Base-by-base conservation (phyloP, 2,329 filamentous ascomycete species). In the Fusarium sp. region DNA sequence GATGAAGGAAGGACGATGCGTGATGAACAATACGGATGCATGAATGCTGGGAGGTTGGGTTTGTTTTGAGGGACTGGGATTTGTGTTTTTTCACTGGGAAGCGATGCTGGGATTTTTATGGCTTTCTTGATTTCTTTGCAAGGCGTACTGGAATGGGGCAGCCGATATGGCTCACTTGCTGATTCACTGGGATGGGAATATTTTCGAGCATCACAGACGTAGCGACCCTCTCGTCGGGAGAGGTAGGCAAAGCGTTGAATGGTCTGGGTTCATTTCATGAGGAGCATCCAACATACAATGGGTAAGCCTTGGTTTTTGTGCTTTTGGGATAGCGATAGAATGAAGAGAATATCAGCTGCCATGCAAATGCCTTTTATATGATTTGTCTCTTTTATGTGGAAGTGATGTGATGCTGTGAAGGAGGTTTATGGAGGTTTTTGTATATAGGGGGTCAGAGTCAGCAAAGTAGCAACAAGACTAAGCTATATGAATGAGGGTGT, bases 11-110 rank as follows among this genome's bases (percentile, higher is more conserved):
- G 52, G 52, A 56, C 37, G 66, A 63, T 69, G 57, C 72, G 65
- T 70, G 54, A 71, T 20, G 71, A 72, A 69, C 62, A 72, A 74
- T 35, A 74, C 66, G 69, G 72, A 72, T 72, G 72, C 72, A 74
- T 70, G 62, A 54, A 60, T 70, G 62, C 45, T 62, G 24, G 71
- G 72, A 74, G 71, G 71, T 3, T 50, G 52, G 35, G 37, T 69
- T 74, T 74, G 64, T 54, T 54, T 54, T 54, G 34, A 58, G 52
- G 56, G 54, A 2, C 6, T 40, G 35, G 34, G 35, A n/a, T 58
- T 14, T 13, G 4, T 42, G 61, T 47, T 69, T 54, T 54, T 72
- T 69, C 54, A 50, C 54, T 66, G 42, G 71, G 58, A 69, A 74
- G 72, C 65, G 71, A 35, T 70, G 74, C 61, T 56, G 71, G 40